Evolutionary conservation across 768 basidiomycete species (phyloP), one percentile per base, ranked within the genome.

Genomic region (Rhodotorula toruloides): DNA sequence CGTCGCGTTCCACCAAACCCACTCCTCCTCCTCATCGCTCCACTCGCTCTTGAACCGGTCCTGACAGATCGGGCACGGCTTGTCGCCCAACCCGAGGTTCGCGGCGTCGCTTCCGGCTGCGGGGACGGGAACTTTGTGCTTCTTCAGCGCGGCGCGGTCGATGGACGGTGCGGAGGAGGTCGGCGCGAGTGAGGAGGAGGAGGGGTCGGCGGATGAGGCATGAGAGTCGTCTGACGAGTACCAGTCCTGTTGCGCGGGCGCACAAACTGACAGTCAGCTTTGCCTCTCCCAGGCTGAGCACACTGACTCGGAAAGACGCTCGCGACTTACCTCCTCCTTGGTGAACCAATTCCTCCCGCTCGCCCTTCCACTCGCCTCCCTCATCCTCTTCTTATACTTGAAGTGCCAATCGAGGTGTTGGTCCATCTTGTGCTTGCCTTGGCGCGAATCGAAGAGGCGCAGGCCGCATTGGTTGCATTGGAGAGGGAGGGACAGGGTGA

Each of bases 341-440:
- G 63, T 50, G 64, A 92, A 90, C 93, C 93, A 97, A 73, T 88
- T 87, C 32, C 94, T 83, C 73, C 87, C 89, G 72, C 91, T 87
- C 43, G 91, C 91, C 65, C 94, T 83, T 0, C 89, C 91, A 25
- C 84, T 78, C 47, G 85, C 86, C 76, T 78, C 76, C 13, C 75
- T 58, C 42, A 77, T 73, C 53, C 74, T 89, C 65, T 87, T 84
- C 75, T 97, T 98, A 76, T 94, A 88, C 76, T 86, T 83, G 79
- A 96, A 97, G 77, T 99, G 94, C 87, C 90, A 88, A 77, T 99
- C 94, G 73, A 98, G 82, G 76, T 99, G 96, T 63, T 86, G 84
- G 73, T 93, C 84, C 81, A 92, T 83, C 44, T 79, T 81, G 76
- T 85, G 87, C 79, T 87, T 90, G 66, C 89, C 91, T 58, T 80